Base-by-base conservation (phyloP, 2,329 filamentous ascomycete genomes). In the Neospermospora avenae region DNA sequence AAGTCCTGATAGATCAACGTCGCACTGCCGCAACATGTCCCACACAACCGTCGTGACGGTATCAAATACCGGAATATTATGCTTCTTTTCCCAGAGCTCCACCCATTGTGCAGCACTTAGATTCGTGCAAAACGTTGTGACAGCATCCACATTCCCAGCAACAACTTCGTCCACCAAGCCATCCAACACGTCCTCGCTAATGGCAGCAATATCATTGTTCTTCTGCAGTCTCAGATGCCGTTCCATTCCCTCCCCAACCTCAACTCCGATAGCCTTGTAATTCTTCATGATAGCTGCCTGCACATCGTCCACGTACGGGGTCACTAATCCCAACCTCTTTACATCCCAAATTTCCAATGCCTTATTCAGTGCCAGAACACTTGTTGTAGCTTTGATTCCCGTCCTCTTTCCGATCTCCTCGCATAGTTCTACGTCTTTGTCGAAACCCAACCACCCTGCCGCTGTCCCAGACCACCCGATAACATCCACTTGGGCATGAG, bases 81-180 rank as follows among this genome's bases (percentile, higher is more conserved):
- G 60, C 60, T 70, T 65, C 41, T 68, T 55, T 63, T 79, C 77
- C 77, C 77, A 79, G 16, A 68, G 37, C 10, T 61, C 64, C 1
- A 71, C 76, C 7, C 73, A 66, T 57, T 76, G 74, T 6, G 76
- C 77, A 3, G 75, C 76, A 13, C 67, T 66, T 31, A 78, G 65
- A 64, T 78, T 79, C 14, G 76, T 80, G 66, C 77, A 79, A 63
- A 78, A 77, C 1, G 75, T 76, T 7, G 72, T 72, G 1, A 78
- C 66, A 2, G 72, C 73, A 56, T 74, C 61, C 1, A 72, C 68
- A n/a, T 69, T 65, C 3, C 57, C 61, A 3, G n/a, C 24, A n/a
- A 63, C 44, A 5, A 68, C 60, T 7, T 64, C 61, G 3, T 49
- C 45, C 4, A 67, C 59, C 58, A 65, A 52, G n/a, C 54, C 58